Percentiles rank a stretch among this genome's conserved stretches.
These are phyloP conservation scores for Amanita muscaria DNA, from an alignment of 768 basidiomycete genomes.

Conservation along the genomic window DNA sequence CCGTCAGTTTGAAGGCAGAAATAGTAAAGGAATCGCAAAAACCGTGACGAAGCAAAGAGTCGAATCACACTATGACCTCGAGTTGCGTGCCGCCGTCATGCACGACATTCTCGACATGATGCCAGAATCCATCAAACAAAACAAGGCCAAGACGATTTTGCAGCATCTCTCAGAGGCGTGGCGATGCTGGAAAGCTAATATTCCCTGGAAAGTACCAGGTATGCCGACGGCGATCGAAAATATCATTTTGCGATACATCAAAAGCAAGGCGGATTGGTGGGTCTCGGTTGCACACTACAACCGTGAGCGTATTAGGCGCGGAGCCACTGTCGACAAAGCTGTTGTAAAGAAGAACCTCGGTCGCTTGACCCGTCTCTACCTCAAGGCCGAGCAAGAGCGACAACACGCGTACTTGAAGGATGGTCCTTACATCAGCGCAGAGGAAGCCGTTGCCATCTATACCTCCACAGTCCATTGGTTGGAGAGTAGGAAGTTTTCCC, in stretches of 20 bases:
- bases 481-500: slow-evolving; percentile 94
- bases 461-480: slow-evolving; percentile 99
- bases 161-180: slow-evolving; percentile 98
- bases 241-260: slow-evolving; percentile 97
- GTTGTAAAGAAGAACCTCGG: slow-evolving; percentile 99
- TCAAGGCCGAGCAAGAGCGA: slow-evolving; percentile 98
- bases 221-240: slow-evolving; percentile 99
- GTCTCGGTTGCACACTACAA: slow-evolving; percentile 98
- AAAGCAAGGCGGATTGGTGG: slow-evolving; percentile 99
- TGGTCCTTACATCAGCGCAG: slow-evolving; percentile 97
- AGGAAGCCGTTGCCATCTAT: slow-evolving; percentile 98
- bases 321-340: slow-evolving; percentile 96
- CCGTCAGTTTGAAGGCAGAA: slow-evolving; percentile 96
- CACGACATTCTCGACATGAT: slow-evolving; percentile 99
- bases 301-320: slow-evolving; percentile 92
- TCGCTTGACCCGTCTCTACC: slow-evolving; percentile 91
- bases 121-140: slow-evolving; percentile 98
- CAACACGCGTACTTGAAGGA: slow-evolving; percentile 99
- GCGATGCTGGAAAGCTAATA: slow-evolving; percentile 96
- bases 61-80: slow-evolving; percentile 97
- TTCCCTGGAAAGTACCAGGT: slow-evolving; percentile 99
- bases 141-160: slow-evolving; percentile 98
- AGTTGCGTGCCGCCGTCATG: slow-evolving; percentile 97
- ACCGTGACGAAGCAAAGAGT: slow-evolving; percentile 99
- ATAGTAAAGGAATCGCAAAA: slow-evolving; percentile 93